These are phyloP conservation scores for Marchantia paleacea DNA, from an alignment of 225 moss, liverwort and hornwort genomes.

Conservation along the genomic window DNA sequence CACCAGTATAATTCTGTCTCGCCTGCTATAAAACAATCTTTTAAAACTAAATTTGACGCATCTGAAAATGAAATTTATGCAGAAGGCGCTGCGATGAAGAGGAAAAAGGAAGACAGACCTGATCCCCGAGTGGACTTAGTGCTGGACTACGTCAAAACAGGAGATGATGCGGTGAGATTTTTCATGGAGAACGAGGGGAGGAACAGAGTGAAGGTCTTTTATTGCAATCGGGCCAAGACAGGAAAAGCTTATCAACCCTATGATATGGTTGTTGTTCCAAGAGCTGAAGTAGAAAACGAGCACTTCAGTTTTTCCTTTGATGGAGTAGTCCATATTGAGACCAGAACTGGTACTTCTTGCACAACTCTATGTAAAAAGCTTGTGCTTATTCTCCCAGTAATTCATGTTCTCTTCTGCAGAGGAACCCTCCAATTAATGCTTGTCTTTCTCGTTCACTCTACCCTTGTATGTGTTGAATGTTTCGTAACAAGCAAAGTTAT, in stretches of 20 bases:
- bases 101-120: conserved; percentile 27
- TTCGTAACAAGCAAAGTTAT: background rate
- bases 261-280: conserved; percentile 63
- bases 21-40: no score
- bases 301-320: conserved; percentile 64
- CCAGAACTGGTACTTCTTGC: conserved; percentile 58
- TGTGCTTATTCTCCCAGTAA: background rate
- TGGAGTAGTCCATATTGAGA: conserved; percentile 77
- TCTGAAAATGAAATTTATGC: background rate
- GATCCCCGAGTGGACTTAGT: conserved; percentile 43
- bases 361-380: conserved; percentile 38
- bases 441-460: background rate
- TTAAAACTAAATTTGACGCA: background rate
- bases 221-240: conserved; percentile 57
- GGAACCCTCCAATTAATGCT: background rate
- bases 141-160: conserved; percentile 54
- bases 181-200: conserved; percentile 57
- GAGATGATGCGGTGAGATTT: conserved; percentile 60
- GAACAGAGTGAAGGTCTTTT: conserved; percentile 69
- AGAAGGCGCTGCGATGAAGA: conserved; percentile 27
- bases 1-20: no score
- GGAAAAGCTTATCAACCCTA: conserved; percentile 53
- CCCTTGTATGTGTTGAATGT: background rate
- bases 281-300: conserved; percentile 58
- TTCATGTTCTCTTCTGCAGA: background rate